Base-by-base conservation (phyloP, 2,329 filamentous ascomycete species). In the Xylaria sp. region DNA sequence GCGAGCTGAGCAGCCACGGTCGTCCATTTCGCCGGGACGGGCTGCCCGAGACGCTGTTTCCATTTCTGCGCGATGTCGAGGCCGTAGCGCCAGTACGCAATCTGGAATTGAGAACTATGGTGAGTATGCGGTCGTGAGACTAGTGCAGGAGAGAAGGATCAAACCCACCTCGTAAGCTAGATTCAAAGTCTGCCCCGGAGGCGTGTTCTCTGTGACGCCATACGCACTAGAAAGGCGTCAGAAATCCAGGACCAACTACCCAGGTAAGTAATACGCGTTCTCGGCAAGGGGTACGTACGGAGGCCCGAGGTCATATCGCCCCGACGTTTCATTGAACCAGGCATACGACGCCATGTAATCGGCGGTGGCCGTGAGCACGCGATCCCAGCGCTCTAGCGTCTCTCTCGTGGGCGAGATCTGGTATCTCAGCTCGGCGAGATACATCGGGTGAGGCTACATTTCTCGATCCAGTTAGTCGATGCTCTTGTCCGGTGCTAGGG, bases 51-150 rank as follows among this genome's bases (percentile, higher is more conserved):
- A 2, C 83, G 76, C 14, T 72, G 50, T 66, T 83, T 82, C 84
- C 84, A 86, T 21, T 76, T 69, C 2, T 74, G 74, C 0, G 83
- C 84, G 5, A 83, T 74, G 17, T 80, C 75, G n/a, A 86, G 79
- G 12, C 83, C 84, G 65, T 85, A 85, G 9, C 81, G 79, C 84
- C 83, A 86, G 68, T 86, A 85, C 4, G 83, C 80, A 4, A 82
- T 58, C 72, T 71, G 36, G 14, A n/a, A 50, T 21, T 36, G 2
- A 3, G 34, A 36, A 11, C 6, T 11, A 11, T 36, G 34, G 34
- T 36, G 34, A 36, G 34, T 6, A 36, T 36, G 8, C 11, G 34
- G 34, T 11, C 11, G 3, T 36, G n/a, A n/a, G n/a, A n/a, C n/a
- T n/a, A n/a, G n/a, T n/a, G n/a, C n/a, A 36, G 34, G 34, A 14